These are phyloP conservation scores for Chenopodium quinoa DNA, from an alignment of 148 eudicot genomes.

Conservation along the genomic window DNA sequence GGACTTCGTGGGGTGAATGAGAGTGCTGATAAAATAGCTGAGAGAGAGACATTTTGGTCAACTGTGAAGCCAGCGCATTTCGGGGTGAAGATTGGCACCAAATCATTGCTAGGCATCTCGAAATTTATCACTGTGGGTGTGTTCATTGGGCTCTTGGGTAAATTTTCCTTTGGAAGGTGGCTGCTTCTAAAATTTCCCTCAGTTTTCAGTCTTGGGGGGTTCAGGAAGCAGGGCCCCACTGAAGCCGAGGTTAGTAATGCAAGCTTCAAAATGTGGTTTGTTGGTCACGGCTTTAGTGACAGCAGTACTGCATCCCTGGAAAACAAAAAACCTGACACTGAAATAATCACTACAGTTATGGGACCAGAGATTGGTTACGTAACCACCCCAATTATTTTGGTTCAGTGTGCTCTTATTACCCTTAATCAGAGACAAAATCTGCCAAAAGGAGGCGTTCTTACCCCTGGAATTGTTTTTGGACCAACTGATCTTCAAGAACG, in stretches of 20 bases:
- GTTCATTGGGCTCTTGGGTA: slow-evolving; percentile 59
- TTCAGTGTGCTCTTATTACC: slow-evolving; percentile 70
- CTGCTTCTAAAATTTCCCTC: slow-evolving; percentile 77
- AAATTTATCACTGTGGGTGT: slow-evolving; percentile 48
- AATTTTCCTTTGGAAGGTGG: slow-evolving; percentile 57
- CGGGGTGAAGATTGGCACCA: slow-evolving; percentile 69
- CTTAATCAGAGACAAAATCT: slow-evolving; percentile 53
- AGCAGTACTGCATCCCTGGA: slow-evolving; percentile 26
- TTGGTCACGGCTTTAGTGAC: slow-evolving; percentile 66
- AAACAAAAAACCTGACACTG: slow-evolving; percentile 50
- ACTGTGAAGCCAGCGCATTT: slow-evolving; percentile 81
- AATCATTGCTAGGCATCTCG: slow-evolving; percentile 51
- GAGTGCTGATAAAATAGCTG: slow-evolving; percentile 43
- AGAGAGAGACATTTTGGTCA: slow-evolving; percentile 71
- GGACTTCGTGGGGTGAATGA: slow-evolving; percentile 74
- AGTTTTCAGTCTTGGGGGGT: slow-evolving; percentile 71
- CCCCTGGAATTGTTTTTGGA: slow-evolving; percentile 91
- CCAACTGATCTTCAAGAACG: slow-evolving; percentile 76
- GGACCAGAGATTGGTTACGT: slow-evolving; percentile 88
- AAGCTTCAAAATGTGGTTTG: slow-evolving; percentile 88
- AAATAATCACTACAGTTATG: slow-evolving; percentile 73
- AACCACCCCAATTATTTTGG: slow-evolving; percentile 64
- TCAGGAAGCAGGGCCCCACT: slow-evolving; percentile 72
- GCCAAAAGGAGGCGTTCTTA: slow-evolving; percentile 79
- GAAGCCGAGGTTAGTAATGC: slow-evolving; percentile 87